Evolutionary conservation across 345 rosid genomes (phyloP).

Genomic region (Gossypium rotundifolium): DNA sequence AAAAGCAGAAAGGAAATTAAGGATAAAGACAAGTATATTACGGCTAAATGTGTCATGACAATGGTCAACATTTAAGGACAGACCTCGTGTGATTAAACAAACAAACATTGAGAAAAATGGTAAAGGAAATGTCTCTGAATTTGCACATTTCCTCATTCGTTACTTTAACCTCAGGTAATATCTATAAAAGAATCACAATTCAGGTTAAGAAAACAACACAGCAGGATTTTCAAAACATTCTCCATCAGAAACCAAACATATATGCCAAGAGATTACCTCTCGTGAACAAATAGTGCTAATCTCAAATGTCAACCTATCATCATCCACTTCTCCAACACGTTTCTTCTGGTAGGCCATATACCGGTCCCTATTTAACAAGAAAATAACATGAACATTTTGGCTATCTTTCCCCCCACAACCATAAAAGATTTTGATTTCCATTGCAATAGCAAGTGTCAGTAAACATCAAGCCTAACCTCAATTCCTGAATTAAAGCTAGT

Average conservation of each 20-base stretch:
- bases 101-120: background rate
- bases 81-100: background rate
- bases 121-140: background rate
- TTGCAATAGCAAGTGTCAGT: background rate
- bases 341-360: constrained; percentile 56
- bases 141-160: background rate
- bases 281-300: constrained; percentile 77
- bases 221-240: background rate
- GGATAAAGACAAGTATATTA: background rate
- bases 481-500: constrained; percentile 54
- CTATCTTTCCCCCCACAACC: background rate
- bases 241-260: constrained; percentile 2
- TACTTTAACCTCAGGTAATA: background rate
- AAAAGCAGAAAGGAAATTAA: background rate
- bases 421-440: background rate
- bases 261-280: constrained; percentile 52
- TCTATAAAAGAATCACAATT: background rate
- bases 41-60: background rate
- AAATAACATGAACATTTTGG: background rate
- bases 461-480: constrained; percentile 45
- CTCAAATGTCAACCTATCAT: constrained; percentile 79
- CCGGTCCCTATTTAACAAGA: constrained; percentile 44
- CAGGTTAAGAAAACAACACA: background rate
- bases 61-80: background rate
- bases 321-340: constrained; percentile 72